Percentiles rank a stretch among this genome's conserved stretches.
These are phyloP conservation scores for Discostella stelligeroides DNA, from an alignment of 108 stramenopile genomes.

Conservation along the genomic window DNA sequence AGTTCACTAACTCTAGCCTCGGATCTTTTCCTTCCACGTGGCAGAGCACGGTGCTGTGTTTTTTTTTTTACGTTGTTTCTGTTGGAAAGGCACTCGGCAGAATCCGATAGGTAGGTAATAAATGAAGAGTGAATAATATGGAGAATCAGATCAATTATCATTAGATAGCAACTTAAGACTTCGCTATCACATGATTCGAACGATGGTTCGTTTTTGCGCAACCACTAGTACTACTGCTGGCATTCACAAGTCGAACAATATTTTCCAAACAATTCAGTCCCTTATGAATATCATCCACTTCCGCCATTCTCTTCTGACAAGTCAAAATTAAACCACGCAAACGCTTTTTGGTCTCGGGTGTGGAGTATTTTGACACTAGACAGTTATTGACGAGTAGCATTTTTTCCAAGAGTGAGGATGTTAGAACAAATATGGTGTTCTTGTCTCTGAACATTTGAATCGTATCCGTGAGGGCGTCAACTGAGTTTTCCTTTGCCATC, in stretches of 20 bases:
- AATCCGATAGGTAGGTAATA: too few relatives aligned
- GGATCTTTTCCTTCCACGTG: too few relatives aligned
- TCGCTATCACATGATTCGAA: too few relatives aligned
- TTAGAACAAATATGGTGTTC: conserved; percentile 12
- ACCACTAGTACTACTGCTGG: too few relatives aligned
- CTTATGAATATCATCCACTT: background rate
- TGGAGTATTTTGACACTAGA: conserved; percentile 19
- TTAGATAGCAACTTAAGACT: too few relatives aligned
- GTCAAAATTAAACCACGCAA: conserved; percentile 20
- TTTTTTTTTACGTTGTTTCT: too few relatives aligned
- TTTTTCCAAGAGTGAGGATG: conserved; percentile 36
- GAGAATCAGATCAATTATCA: too few relatives aligned
- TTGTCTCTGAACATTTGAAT: conserved; percentile 92
- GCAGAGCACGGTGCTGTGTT: too few relatives aligned
- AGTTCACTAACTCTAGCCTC: too few relatives aligned
- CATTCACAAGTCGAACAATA: conserved; percentile 8
- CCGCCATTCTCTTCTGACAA: conserved; percentile 22
- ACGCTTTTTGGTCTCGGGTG: conserved; percentile 21
- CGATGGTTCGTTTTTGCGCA: too few relatives aligned
- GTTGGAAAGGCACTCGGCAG: too few relatives aligned
- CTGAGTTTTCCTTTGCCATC: conserved; percentile 51
- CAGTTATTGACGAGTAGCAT: conserved; percentile 1
- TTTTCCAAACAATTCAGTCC: conserved; percentile 31
- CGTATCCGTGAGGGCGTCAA: conserved; percentile 74
- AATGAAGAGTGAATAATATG: too few relatives aligned